Base-by-base conservation (phyloP, 2,329 filamentous ascomycete genomes). In the Hymenoscyphus scutula region DNA sequence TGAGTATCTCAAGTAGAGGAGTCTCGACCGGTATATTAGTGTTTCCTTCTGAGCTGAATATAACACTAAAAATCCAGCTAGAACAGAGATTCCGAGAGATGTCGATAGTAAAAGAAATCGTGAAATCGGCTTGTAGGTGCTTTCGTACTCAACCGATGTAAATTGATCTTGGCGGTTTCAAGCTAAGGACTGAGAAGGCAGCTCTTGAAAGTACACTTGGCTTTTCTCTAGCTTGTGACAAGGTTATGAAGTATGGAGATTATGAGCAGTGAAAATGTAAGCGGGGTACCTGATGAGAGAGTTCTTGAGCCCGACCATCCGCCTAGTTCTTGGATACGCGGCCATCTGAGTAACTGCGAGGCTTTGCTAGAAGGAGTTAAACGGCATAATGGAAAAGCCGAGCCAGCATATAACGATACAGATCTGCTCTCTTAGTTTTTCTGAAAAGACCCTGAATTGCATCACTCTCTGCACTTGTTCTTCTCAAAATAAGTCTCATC, bases 371-470 rank as follows among this genome's bases (percentile, higher is more conserved):
- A 48, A 48, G 1, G n/a, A 17, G 41, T 45, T 45, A n/a, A 19
- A 10, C 41, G 19, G 41, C 41, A 23, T 25, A 25, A 19, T 11
- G 2, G 3, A 48, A 25, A 48, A 11, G 41, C 41, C 41, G 19
- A 48, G 45, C 8, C 45, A 51, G 45, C 23, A 51, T 51, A 51
- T 51, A 51, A 51, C 25, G 23, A 51, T 25, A 51, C 45, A 23
- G 45, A 25, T 11, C 41, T 48, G 41, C 41, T 23, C n/a, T 48
- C 2, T 5, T 10, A 3, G 8, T 23, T 23, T 23, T 25, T 11
- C 11, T 13, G 32, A 51, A 51, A 23, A 23, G 41, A 3, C 19
- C 10, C 19, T 25, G 45, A 51, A 23, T 11, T 51, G 34, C 34
- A 51, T 51, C 2, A 3, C 45, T 8, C 13, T 51, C 19, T 51